phyloP scores from a whole-genome alignment of 176 grass and related monocot genomes.

The Bothriochloa decipiens region DNA sequence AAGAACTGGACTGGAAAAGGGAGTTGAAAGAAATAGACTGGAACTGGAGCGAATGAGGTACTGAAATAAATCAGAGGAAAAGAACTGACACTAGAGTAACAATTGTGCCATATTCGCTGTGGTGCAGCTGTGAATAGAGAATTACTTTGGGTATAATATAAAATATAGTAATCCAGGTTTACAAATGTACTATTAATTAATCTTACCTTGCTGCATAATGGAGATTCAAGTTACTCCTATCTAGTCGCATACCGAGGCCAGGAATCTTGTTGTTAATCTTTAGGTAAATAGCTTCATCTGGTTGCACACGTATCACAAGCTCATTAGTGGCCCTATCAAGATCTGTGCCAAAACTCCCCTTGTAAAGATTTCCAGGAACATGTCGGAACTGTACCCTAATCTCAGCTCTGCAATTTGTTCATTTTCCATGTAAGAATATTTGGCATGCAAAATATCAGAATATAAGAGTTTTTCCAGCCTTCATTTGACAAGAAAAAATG shows the following conservation, averaged over 20 bases:
- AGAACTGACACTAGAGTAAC: not conserved
- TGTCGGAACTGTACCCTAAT: slow-evolving; percentile 97
- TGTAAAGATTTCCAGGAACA: slow-evolving; percentile 94
- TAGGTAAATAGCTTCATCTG: slow-evolving; percentile 88
- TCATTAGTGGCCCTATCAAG: slow-evolving; percentile 91
- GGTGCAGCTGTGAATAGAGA: not conserved
- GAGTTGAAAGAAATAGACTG: not conserved
- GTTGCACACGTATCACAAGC: slow-evolving; percentile 94
- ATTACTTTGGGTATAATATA: not conserved
- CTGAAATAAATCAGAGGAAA: not conserved
- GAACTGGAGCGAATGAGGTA: not conserved
- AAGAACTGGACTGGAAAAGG: too few relatives aligned
- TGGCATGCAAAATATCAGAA: not conserved
- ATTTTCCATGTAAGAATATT: slow-evolving; percentile 23
- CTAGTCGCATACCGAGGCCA: slow-evolving; percentile 85
- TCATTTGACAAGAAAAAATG: not conserved
- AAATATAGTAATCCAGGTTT: not conserved
- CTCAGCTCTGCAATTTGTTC: slow-evolving; percentile 61
- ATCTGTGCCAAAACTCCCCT: slow-evolving; percentile 82
- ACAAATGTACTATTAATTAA: slow-evolving; percentile 34
- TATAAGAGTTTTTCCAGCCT: not conserved
- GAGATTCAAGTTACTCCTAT: slow-evolving; percentile 95
- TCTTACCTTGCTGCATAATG: slow-evolving; percentile 90
- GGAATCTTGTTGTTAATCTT: slow-evolving; percentile 99
- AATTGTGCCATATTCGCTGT: not conserved